Base-by-base conservation (phyloP, 176 grass and related monocot genomes). In the Urochloa ruziziensis region DNA sequence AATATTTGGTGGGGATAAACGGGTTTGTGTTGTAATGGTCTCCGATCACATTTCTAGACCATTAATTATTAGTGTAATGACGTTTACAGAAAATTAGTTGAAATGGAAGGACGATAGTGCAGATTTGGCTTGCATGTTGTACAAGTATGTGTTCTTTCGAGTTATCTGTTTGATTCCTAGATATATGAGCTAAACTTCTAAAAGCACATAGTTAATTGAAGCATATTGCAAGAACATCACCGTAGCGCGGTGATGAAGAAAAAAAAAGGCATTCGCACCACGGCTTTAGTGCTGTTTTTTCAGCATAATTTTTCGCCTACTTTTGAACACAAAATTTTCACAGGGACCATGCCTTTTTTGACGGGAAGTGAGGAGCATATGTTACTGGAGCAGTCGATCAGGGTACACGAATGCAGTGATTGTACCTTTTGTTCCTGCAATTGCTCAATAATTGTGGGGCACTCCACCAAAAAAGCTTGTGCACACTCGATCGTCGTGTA, bases 361-460 rank as follows among this genome's bases (percentile, higher is more conserved):
- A 62, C 14, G 13, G 67, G 14, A 27, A 18, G 13, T 8, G 24
- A 71, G 59, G 28, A 33, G 60, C 73, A 74, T 85, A 84, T 37
- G 62, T 76, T 77, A 54, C 71, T 70, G 58, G 9, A 80, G 63
- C 35, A 23, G 18, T 86, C 66, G 73, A 59, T 78, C 67, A 54
- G 79, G 76, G 73, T 29, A 74, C 80, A 79, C 16, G 67, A 46
- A 68, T 67, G 69, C 74, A 74, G 74, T 74, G 36, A 62, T 74
- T 74, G 80, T 83, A 83, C 80, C 80, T 80, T 83, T 87, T 90
- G 89, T 73, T 75, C 74, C 80, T 79, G 67, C 61, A 79, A 90
- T 87, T 87, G 80, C 84, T 87, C 80, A 90, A 90, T 87, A 83
- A 90, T 87, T 90, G 84, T 80, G 74, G 80, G 84, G 60, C 37